Evolutionary conservation across 1,139 yeast species (phyloP), one percentile per base, ranked within the genome.

Genomic region (Yamadazyma trypodendri): DNA sequence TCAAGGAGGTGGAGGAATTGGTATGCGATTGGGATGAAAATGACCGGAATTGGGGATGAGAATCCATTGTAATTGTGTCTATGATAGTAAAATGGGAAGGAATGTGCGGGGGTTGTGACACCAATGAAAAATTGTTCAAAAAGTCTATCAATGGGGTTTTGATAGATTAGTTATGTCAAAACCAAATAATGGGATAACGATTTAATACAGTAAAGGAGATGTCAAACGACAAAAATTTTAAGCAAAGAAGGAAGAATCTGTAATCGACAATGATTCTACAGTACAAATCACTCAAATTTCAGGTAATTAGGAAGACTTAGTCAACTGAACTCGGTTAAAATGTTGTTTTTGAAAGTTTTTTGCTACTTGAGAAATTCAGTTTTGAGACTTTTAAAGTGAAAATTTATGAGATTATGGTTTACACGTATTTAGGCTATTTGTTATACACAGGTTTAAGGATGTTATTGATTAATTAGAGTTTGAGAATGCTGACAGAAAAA

Each of bases 11-110:
- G 10, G 53, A 41, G 7, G 57, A 47, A 14, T 50, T 50, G 23
- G 65, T 56, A 38, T 58, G 56, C 29, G 73, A 66, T 33, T 58
- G 53, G 33, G 68, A 55, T 11, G 72, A 66, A 41, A 65, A 56
- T 31, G 75, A 59, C 40, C 75, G 65, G 46, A 67, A 63, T 25
- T 61, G 61, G 22, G 54, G 57, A 32, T 51, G 53, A 12, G 50
- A 50, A 11, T 50, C 54, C 56, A 51, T 53, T n/a, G 6, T 35
- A 15, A 6, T n/a, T n/a, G 28, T 12, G 15, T 12, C 6, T 24
- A n/a, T 24, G 12, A 24, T 23, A 14, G 21, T 7, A 6, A 11
- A 28, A 5, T 17, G n/a, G n/a, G n/a, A n/a, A n/a, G n/a, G n/a
- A n/a, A n/a, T n/a, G n/a, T n/a, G n/a, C n/a, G n/a, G n/a, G n/a